Base-by-base conservation (phyloP, 2,329 filamentous ascomycete genomes). In the Zasmidium citrigriseum region DNA sequence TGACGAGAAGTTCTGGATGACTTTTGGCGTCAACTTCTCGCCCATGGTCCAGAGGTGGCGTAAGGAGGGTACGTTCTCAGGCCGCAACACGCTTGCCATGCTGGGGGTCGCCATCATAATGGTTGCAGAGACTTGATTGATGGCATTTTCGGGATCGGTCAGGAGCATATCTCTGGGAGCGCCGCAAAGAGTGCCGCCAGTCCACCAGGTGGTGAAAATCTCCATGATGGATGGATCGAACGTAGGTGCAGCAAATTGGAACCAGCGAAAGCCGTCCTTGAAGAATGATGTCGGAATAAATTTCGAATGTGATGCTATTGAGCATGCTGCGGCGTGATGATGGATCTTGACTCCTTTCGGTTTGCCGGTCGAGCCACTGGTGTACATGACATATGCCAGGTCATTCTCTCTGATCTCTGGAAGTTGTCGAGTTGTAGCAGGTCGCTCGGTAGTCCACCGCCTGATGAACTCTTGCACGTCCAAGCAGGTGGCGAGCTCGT, bases 321-420 rank as follows among this genome's bases (percentile, higher is more conserved):
- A 59, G 46, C 56, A 59, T 29, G 59, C 53, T 20, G 59, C 59
- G 12, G 57, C 51, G 12, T 52, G 38, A 34, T 64, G 62, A 10
- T 52, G 44, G 11, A 62, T 58, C 23, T 47, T 46, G 21, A 63
- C 60, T n/a, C 64, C 63, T 50, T 68, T 68, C 1, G 66, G 65
- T 25, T 54, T 60, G 21, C 66, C 66, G 11, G 65, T 67, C 11
- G 59, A 65, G 1, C 66, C 67, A 16, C 67, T 68, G 14, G 67
- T 70, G 48, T 68, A 68, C 27, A 68, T 57, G 10, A 68, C 55
- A 23, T 67, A 64, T 1, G 59, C 55, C 16, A 60, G 59, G 14
- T 58, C 48, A 12, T 21, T 45, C 18, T 61, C 82, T 3, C 20
- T 18, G 20, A 60, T 45, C 5, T 16, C 25, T 12, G 59, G 49